Evolutionary conservation across 805 yeast genomes (phyloP), one percentile per base, ranked within the genome.

Genomic region (Kregervanrija pseudodelftensis): DNA sequence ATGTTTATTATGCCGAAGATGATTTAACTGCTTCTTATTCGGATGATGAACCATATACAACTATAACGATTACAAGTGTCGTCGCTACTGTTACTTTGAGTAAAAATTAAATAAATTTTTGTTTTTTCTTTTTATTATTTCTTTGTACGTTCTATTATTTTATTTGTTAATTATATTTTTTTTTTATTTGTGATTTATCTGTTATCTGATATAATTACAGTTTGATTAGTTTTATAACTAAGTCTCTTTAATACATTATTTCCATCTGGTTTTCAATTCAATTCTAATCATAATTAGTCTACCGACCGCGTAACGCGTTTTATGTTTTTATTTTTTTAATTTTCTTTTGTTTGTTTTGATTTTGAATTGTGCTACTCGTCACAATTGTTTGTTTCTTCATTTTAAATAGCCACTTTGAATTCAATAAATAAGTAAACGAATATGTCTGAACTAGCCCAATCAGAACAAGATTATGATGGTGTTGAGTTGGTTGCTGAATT

Each of bases 1-100:
- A 52, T 45, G 61, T 66, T 12, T 61, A 59, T 56, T 66, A 65
- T 44, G 70, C 65, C 4, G 66, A 63, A 42, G 66, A 56, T 34
- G 56, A 51, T 28, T 44, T 41, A 16, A 54, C 56, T 13, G 51
- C 54, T 5, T 42, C 51, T 16, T 61, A 57, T 46, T 36, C 48
- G 14, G 66, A 62, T 39, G 56, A 47, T 15, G 46, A 46, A 12
- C 63, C 66, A 32, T 56, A 53, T 43, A 64, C 68, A 14, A 64
- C 68, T 3, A 50, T 57, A 33, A 64, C 68, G n/a, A 30, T 63
- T 28, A 63, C 66, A 30, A 53, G 57, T 36, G 52, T 57, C 11
- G 63, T 64, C 33, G 66, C 66, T 11, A 64, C 67, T 11, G 66
- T 64, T 38, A 64, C 68, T 3, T 30, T 61, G 17, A 49, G 49